These are phyloP conservation scores for Begonia fuchsioides DNA, from an alignment of 306 rosid species.

Conservation along the genomic window DNA sequence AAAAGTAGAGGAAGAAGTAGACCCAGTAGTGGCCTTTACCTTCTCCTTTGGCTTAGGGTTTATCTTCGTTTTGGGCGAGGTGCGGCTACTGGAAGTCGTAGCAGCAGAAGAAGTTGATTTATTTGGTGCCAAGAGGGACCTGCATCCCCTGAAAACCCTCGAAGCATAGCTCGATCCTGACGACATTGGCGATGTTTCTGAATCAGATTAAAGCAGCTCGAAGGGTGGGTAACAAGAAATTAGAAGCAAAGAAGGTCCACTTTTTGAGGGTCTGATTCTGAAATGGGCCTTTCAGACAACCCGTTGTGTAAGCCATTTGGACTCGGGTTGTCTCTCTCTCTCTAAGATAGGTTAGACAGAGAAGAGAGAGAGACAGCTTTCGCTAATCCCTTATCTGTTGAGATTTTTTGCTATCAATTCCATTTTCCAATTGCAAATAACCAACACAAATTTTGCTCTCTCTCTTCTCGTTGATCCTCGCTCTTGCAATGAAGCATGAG, in stretches of 20 bases:
- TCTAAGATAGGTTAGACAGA: not conserved
- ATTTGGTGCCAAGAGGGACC: slow-evolving; percentile 12
- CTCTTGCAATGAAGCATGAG: not conserved
- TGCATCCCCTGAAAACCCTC: slow-evolving; percentile 21
- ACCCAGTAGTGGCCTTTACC: not conserved
- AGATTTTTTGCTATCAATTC: not conserved
- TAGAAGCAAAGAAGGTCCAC: too few species aligned
- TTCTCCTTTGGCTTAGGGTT: slow-evolving; percentile 9
- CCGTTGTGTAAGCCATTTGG: not conserved
- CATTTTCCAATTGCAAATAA: too few species aligned
- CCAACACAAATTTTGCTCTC: not conserved
- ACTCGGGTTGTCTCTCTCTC: not conserved
- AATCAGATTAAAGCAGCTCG: too few species aligned
- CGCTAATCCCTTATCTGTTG: not conserved
- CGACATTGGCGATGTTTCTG: slow-evolving; percentile 1
- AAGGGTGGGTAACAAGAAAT: too few species aligned
- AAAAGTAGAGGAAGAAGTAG: not conserved
- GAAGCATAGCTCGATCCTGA: slow-evolving; percentile 5
- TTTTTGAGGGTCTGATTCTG: too few species aligned
- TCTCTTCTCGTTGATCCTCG: not conserved
- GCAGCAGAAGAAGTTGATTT: slow-evolving; percentile 12
- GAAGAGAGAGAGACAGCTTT: not conserved
- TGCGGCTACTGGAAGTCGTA: not conserved
- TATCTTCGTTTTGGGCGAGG: not conserved
- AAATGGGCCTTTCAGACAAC: too few species aligned